Base-by-base conservation (phyloP, 306 rosid genomes). In the Cotoneaster glaucophyllus region DNA sequence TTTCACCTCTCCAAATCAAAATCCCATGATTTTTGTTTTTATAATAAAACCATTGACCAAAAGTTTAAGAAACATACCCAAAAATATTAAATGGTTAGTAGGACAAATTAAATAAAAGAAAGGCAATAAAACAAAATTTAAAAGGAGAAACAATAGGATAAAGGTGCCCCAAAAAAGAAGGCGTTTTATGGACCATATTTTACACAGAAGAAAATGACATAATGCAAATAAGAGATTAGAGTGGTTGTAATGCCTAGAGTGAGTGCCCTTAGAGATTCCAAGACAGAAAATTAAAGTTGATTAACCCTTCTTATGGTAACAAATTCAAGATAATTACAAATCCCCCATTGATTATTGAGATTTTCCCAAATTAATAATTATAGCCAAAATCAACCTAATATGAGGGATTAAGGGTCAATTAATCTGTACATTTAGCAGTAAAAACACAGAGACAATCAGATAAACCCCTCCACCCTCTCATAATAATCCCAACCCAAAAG, bases 311-410 rank as follows among this genome's bases (percentile, higher is more conserved):
- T 4, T 48, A 48, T 15, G 54, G 54, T 48, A 48, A 48, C 19
- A 48, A 15, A 1, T 5, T 45, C 4, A 45, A 14, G 19, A 48
- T 4, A 0, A 4, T 4, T 4, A 13, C 6, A 48, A 14, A 48
- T 48, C 54, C 8, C 74, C 74, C 79, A 77, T 28, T 25, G 14
- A 77, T 79, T 74, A 34, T 34, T 2, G 81, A 84, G 74, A 73
- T 84, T 78, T 78, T 22, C 71, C 53, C 29, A 22, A 83, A 88
- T 91, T 89, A 90, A 84, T 32, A n/a, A n/a, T n/a, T n/a, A n/a
- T n/a, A n/a, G n/a, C n/a, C n/a, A n/a, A n/a, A n/a, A n/a, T n/a
- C n/a, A n/a, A n/a, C n/a, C n/a, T n/a, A n/a, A n/a, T n/a, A n/a
- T n/a, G n/a, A n/a, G n/a, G n/a, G n/a, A n/a, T n/a, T n/a, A n/a